Evolutionary conservation across 257 asterid genomes (phyloP), one percentile per base, ranked within the genome.

Genomic region (Nemophila menziesii): DNA sequence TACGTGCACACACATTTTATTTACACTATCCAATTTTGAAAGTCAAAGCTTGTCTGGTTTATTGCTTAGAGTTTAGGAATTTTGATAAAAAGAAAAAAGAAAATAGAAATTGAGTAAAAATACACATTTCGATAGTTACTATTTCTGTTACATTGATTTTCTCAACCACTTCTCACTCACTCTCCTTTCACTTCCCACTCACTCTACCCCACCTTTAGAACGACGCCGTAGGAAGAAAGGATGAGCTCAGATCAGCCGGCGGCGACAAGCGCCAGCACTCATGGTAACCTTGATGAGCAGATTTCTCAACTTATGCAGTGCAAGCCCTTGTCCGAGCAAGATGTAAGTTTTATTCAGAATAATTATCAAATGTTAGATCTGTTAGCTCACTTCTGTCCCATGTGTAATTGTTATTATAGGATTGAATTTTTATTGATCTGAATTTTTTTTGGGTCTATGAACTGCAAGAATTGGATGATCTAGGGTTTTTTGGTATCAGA

Each of bases 221-320:
- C 72, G 61, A 45, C 55, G 72, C 51, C 67, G 64, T 21, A 37
- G 20, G 8, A 12, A n/a, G 33, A 22, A 26, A 47, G 22, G 45
- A 66, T 61, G 64, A 67, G 69, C 55, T 56, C 51, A 78, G 82
- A 71, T 50, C 65, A 77, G 66, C 53, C 49, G 60, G 63, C 65
- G 57, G 63, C 92, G 33, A 57, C 21, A 54, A 71, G 58, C 49
- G 68, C 62, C 46, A 64, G 61, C 47, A 51, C 83, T 52, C 70
- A 51, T 44, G 92, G 92, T 16, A 71, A 68, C 60, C 72, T 78
- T 44, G 92, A 82, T 43, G 83, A 73, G 61, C 92, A 82, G 63
- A 82, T 82, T 60, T 68, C 63, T 23, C 94, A 75, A 74, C 94
- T 78, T 61, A 78, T 71, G 73, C 94, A 82, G 69, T 78, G 94